Conservation (phyloP, 2,329 filamentous ascomycete species). For the Hirsutella minnesotensis region DNA sequence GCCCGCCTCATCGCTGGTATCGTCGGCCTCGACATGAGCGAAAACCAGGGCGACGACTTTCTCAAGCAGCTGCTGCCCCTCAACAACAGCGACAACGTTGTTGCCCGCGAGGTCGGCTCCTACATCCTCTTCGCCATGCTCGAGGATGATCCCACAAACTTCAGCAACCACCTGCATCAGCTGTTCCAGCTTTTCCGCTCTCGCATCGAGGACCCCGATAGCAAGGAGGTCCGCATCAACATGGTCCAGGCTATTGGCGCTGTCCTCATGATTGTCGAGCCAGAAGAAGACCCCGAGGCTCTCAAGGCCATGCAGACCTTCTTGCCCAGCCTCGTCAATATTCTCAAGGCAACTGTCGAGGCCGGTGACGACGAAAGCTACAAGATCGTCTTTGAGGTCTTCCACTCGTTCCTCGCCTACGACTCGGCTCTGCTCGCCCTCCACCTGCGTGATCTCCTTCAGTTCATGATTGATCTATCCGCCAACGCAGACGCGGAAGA, state of each 20-base stretch:
- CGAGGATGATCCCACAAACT: conserved; percentile 75
- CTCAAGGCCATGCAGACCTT: conserved; percentile 67
- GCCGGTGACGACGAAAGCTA: conserved; percentile 74
- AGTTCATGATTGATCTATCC: conserved; percentile 87
- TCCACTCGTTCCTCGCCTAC: conserved; percentile 87
- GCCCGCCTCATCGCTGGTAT: conserved; percentile 82
- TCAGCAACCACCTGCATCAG: conserved; percentile 67
- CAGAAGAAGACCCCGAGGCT: conserved; percentile 68
- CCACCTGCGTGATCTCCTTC: conserved; percentile 81
- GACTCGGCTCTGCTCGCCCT: conserved; percentile 72
- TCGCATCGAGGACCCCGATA: conserved; percentile 84
- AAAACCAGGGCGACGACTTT: conserved; percentile 71
- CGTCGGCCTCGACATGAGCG: conserved; percentile 65
- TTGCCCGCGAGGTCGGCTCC: conserved; percentile 79
- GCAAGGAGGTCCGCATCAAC: conserved; percentile 86
- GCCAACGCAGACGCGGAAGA: conserved; percentile 67
- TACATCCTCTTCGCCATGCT: conserved; percentile 90
- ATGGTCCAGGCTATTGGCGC: conserved; percentile 84
- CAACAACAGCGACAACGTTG: conserved; percentile 59
- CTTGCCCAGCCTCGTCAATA: conserved; percentile 77
- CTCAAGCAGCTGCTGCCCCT: conserved; percentile 70
- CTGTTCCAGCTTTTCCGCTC: conserved; percentile 75
- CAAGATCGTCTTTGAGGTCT: conserved; percentile 88
- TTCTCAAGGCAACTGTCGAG: conserved; percentile 75
- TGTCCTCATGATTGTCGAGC: conserved; percentile 75